Conservation (phyloP, 2,329 filamentous ascomycete genomes). For the Xylaria arbuscula region DNA sequence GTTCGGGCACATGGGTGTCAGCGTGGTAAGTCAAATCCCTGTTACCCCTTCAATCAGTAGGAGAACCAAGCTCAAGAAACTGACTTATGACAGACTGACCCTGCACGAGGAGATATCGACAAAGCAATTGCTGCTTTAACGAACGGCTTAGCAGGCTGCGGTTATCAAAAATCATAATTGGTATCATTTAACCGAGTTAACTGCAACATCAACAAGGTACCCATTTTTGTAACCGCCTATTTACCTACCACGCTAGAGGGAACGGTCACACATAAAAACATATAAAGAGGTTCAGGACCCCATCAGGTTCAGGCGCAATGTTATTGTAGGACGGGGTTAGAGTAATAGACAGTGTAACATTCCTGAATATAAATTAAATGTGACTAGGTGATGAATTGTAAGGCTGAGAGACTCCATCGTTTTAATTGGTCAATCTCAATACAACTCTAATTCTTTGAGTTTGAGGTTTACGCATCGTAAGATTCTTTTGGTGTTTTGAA, state of each 20-base stretch:
- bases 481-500: too few species aligned
- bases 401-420: not conserved
- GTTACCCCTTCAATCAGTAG: not conserved
- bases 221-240: not conserved
- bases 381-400: not conserved
- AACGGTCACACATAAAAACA: slow-evolving; percentile 1
- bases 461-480: too few species aligned
- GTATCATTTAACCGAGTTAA: not conserved
- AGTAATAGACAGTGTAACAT: slow-evolving; percentile 26
- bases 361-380: not conserved
- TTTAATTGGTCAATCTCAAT: too few species aligned
- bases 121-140: slow-evolving; percentile 83
- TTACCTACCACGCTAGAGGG: slow-evolving; percentile 5
- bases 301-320: not conserved
- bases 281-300: not conserved
- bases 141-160: slow-evolving; percentile 78
- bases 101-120: slow-evolving; percentile 82
- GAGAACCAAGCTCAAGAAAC: slow-evolving; percentile 28
- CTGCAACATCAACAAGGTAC: not conserved
- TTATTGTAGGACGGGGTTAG: slow-evolving; percentile 15
- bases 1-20: slow-evolving; percentile 98
- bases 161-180: slow-evolving; percentile 64
- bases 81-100: slow-evolving; percentile 68
- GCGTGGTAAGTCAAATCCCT: slow-evolving; percentile 68
- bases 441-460: too few species aligned